Percentiles rank a stretch among this genome's conserved stretches.
phyloP scores from a whole-genome alignment of 306 rosid genomes.

The Psophocarpus tetragonolobus region DNA sequence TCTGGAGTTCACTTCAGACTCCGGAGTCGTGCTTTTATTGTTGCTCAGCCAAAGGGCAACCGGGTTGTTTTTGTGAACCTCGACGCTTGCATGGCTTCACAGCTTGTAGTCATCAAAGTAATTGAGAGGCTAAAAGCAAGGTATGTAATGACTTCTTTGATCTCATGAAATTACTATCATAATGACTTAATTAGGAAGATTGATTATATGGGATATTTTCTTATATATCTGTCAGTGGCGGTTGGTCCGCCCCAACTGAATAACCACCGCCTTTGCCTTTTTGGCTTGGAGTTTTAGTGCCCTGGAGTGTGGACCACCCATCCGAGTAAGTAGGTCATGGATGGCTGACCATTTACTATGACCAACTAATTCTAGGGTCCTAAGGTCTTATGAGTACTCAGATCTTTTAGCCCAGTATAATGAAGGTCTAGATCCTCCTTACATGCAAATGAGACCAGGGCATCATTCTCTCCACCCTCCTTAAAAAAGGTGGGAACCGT shows the following conservation, averaged over 20 bases:
- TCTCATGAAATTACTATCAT: background rate
- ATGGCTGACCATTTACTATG: background rate
- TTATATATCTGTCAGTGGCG: constrained; percentile 11
- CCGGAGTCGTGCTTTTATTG: constrained; percentile 78
- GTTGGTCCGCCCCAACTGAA: background rate
- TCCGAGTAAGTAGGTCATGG: background rate
- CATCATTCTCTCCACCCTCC: background rate
- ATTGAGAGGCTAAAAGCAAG: constrained; percentile 88
- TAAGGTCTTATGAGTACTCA: background rate
- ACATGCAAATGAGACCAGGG: background rate
- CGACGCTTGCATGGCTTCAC: constrained; percentile 97
- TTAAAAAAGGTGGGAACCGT: background rate
- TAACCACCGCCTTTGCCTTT: background rate
- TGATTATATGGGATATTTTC: background rate
- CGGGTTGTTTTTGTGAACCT: constrained; percentile 87
- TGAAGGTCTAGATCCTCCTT: background rate
- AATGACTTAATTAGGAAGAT: constrained; percentile 11
- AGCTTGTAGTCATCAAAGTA: constrained; percentile 75
- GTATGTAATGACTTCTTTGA: constrained; percentile 41
- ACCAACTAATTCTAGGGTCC: background rate
- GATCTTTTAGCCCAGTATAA: background rate
- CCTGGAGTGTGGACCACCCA: background rate
- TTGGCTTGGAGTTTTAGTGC: background rate
- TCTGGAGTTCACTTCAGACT: constrained; percentile 90
- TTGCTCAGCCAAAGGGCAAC: constrained; percentile 74